A percentile compares a stretch with the other conserved stretches of the same genome.
phyloP scores from a whole-genome alignment of 75 land plant genomes.

The Sequoia sempervirens region DNA sequence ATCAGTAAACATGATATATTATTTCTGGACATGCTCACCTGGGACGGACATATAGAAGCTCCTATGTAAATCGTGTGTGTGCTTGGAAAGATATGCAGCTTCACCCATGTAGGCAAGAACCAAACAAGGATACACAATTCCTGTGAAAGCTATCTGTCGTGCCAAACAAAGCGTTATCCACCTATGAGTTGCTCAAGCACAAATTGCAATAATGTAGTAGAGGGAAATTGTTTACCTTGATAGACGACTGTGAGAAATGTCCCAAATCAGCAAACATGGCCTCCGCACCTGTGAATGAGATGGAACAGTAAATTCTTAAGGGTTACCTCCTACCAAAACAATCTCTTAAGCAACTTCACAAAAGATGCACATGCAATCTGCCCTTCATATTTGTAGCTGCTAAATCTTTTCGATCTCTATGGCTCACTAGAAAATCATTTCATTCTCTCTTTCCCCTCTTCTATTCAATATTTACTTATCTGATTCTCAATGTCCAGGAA shows the following conservation, averaged over 20 bases:
- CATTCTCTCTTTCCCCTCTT: background rate
- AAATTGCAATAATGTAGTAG: background rate
- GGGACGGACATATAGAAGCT: slow-evolving; percentile 77
- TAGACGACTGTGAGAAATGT: slow-evolving; percentile 31
- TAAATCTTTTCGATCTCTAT: background rate
- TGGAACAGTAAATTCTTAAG: background rate
- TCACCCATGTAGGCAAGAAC: slow-evolving; percentile 71
- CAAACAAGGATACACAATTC: slow-evolving; percentile 52
- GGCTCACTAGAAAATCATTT: background rate
- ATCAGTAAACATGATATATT: background rate
- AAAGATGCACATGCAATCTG: background rate
- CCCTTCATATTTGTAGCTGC: background rate
- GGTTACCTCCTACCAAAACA: background rate
- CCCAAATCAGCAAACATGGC: slow-evolving; percentile 49
- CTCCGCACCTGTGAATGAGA: slow-evolving; percentile 22
- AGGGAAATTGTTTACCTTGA: slow-evolving; percentile 20
- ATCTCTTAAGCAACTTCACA: background rate
- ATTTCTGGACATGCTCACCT: slow-evolving; percentile 20
- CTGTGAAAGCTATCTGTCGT: slow-evolving; percentile 54
- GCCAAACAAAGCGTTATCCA: background rate
- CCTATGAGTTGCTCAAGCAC: background rate
- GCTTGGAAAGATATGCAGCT: slow-evolving; percentile 74
- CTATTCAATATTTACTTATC: background rate
- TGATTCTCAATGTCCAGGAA: background rate
- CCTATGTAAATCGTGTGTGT: slow-evolving; percentile 38